Base-by-base conservation (phyloP, 2,329 filamentous ascomycete genomes). In the Talaromyces sp. region DNA sequence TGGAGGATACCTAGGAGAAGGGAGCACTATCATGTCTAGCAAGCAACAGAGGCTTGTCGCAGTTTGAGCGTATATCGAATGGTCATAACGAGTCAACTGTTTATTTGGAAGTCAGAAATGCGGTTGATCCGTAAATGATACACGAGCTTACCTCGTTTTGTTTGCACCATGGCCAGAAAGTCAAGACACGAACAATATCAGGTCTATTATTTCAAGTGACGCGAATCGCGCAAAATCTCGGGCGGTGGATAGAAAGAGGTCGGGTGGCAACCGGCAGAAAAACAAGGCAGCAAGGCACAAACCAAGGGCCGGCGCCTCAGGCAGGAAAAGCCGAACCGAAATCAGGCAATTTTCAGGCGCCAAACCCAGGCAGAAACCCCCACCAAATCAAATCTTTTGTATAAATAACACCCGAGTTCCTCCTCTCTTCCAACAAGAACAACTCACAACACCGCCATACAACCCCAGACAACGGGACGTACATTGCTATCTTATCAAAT, bases 401-500 rank as follows among this genome's bases (percentile, higher is more conserved):
- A 62, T 60, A 63, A 63, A 66, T 63, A 60, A 51, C 59, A 62
- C 60, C 60, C 67, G 64, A 63, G 63, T 62, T 56, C 57, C 54
- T 60, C 36, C 57, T 62, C 52, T 56, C 57, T 64, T 64, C 60
- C 59, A 60, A 60, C 63, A 60, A 56, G 56, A 62, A 48, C 56
- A 43, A 43, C 40, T 21, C 21, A 43, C 43, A 56, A 58, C 61
- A 62, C 57, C 58, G 53, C 61, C 59, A 39, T 19, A 52, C 48
- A 39, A 52, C 17, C 28, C 28, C 45, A 5, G 28, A 33, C 45
- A 7, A 19, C 28, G 28, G 45, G n/a, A 33, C 33, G 19, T 13
- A 48, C 28, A 13, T 51, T 11, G 11, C 21, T 37, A 28, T 28
- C 35, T 17, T 35, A n/a, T 51, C 31, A 36, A 36, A 28, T 10